Evolutionary conservation across 768 basidiomycete species (phyloP), one percentile per base, ranked within the genome.

Genomic region (Austroboletus eburneus): DNA sequence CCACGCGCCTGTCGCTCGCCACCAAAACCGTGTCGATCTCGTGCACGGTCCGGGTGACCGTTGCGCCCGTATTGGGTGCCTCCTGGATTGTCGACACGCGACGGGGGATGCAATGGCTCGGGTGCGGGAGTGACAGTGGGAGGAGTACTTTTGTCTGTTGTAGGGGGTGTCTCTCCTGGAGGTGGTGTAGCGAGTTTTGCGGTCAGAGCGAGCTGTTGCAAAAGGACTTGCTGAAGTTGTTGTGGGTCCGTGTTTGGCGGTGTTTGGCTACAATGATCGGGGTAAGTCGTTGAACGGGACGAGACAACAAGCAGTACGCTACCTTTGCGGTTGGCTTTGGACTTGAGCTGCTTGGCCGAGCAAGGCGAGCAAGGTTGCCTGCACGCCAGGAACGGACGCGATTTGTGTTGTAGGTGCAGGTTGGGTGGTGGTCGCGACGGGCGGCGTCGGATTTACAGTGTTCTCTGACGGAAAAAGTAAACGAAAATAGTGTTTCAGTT

Each of bases 191-290:
- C 64, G 33, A 64, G 62, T 50, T 68, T 73, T 34, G 83, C 78
- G 57, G 78, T 77, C 57, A 81, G 79, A 43, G 86, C 75, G 62
- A 91, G 75, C 62, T 88, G 87, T 61, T 89, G 87, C 57, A 92
- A 70, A 54, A 87, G 70, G 39, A 84, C 81, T 45, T 91, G 69
- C 42, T 76, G 66, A 51, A 79, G 77, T 57, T 79, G 57, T 42
- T 67, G 67, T 39, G 66, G 68, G 46, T 69, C 58, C 6, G 65
- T 78, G 59, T 80, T 85, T 81, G 79, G 58, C 50, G 63, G 59
- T 79, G 69, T 79, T 83, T 85, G 84, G 70, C 82, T 84, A 55
- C 9, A 52, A 39, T 18, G n/a, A 34, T 47, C 32, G 10, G 18
- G 23, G 36, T 43, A 29, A 59, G 49, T 34, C 47, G 16, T 12